A percentile compares a stretch with the other conserved stretches of the same genome.
These are phyloP conservation scores for Diaporthe sp. DNA, from an alignment of 2,329 filamentous ascomycete species.

Conservation along the genomic window DNA sequence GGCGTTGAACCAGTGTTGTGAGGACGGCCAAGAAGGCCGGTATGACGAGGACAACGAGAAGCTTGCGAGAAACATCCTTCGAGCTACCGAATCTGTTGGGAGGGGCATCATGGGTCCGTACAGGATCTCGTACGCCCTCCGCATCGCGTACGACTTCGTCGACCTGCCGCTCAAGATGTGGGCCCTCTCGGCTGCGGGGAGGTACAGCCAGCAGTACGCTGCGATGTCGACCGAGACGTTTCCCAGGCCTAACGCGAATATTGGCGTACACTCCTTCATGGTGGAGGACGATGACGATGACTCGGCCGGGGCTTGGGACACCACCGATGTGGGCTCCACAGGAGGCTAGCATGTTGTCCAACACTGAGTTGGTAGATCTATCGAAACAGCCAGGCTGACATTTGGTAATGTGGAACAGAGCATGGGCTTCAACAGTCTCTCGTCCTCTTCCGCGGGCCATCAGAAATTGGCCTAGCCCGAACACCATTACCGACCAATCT, in stretches of 20 bases:
- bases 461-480: neutral
- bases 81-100: conserved; percentile 54
- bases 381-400: neutral
- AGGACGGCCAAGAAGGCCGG: conserved; percentile 40
- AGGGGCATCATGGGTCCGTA: conserved; percentile 54
- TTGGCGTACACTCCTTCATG: conserved; percentile 8
- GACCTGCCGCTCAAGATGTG: conserved; percentile 50
- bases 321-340: neutral
- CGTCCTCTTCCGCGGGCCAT: neutral
- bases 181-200: conserved; percentile 44
- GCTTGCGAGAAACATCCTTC: conserved; percentile 50
- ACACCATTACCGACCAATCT: neutral
- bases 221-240: conserved; percentile 33
- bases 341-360: neutral
- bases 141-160: conserved; percentile 56
- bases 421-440: neutral
- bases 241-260: conserved; percentile 9
- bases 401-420: neutral
- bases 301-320: neutral
- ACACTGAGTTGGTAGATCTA: neutral
- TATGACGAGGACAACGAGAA: conserved; percentile 45
- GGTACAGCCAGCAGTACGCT: conserved; percentile 32
- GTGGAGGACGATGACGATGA: neutral
- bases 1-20: conserved; percentile 49
- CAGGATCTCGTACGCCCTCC: conserved; percentile 52